phyloP scores from a whole-genome alignment of 2,329 filamentous ascomycete species.

The Hypoxylon rubiginosum region DNA sequence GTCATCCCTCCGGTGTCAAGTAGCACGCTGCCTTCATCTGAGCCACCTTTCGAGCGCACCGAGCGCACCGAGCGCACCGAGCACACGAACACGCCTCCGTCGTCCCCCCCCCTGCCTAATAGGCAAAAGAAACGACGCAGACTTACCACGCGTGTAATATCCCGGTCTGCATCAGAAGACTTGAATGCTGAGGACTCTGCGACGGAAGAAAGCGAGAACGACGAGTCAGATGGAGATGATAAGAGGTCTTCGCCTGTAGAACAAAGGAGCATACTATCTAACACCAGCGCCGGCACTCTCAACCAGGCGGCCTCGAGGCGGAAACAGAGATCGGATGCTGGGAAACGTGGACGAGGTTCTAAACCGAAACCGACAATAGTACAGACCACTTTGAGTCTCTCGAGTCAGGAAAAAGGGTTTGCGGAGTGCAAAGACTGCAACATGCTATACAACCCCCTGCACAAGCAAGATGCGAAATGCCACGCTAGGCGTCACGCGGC shows the following conservation, averaged over 20 bases:
- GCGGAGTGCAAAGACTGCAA: conserved; percentile 59
- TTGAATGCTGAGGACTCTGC: conserved; percentile 2
- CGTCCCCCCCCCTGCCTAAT: conserved; percentile 44
- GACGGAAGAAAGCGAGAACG: conserved; percentile 22
- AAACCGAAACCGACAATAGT: conserved; percentile 50
- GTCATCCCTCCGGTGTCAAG: conserved; percentile 40
- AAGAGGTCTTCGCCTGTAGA: background rate
- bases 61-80: conserved; percentile 31
- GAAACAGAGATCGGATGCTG: conserved; percentile 22
- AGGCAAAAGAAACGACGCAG: conserved; percentile 50
- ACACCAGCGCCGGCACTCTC: conserved; percentile 26
- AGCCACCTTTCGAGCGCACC: conserved; percentile 35
- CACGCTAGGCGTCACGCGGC: conserved; percentile 57
- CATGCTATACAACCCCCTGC: conserved; percentile 61
- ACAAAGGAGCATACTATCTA: conserved; percentile 9
- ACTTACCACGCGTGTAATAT: conserved; percentile 50
- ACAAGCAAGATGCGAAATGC: conserved; percentile 58
- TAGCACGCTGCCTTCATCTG: conserved; percentile 34
- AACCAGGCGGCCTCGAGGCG: conserved; percentile 21
- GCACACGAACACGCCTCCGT: conserved; percentile 51
- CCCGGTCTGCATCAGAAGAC: conserved; percentile 25
- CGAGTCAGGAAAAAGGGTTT: conserved; percentile 54
- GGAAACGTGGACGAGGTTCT: conserved; percentile 31
- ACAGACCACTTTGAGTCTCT: conserved; percentile 59
- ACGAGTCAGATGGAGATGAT: background rate